Evolutionary conservation across 768 basidiomycete genomes (phyloP).

Genomic region (Lentinula edodes): DNA sequence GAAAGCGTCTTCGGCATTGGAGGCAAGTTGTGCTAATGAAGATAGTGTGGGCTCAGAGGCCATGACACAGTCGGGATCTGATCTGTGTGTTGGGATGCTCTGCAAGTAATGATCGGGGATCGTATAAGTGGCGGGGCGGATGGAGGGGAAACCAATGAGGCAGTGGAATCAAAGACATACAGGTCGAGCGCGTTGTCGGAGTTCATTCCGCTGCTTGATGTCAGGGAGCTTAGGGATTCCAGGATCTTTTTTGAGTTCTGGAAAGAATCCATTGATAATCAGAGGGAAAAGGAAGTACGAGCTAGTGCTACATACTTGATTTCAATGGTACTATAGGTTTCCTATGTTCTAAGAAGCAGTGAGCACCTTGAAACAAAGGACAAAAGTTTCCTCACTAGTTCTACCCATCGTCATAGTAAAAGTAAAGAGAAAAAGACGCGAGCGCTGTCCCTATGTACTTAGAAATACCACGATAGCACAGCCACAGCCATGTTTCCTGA

Average conservation of each 20-base stretch:
- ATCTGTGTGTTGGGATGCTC: constrained; percentile 18
- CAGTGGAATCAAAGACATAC: constrained; percentile 22
- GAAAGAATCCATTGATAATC: neutral
- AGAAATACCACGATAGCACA: too few relatives aligned
- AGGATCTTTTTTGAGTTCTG: constrained; percentile 85
- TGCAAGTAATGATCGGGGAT: constrained; percentile 12
- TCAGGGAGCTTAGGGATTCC: constrained; percentile 81
- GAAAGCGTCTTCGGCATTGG: constrained; percentile 18
- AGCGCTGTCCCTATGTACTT: neutral
- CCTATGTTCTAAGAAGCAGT: constrained; percentile 26
- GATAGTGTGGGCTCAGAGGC: constrained; percentile 68
- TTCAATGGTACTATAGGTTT: constrained; percentile 32
- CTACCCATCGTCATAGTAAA: constrained; percentile 30
- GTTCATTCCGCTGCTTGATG: constrained; percentile 54
- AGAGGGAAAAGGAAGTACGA: neutral
- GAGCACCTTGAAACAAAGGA: neutral
- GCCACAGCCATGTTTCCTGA: too few relatives aligned
- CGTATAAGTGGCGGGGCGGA: neutral
- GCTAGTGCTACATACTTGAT: constrained; percentile 10
- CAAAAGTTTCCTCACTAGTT: constrained; percentile 28
- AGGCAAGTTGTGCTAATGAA: constrained; percentile 7
- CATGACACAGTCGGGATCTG: constrained; percentile 61
- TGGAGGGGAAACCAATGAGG: neutral
- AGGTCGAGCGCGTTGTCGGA: constrained; percentile 37
- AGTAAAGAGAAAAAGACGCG: neutral